Conservation (phyloP, 2,329 filamentous ascomycete species). For the Coniella lustricola region DNA sequence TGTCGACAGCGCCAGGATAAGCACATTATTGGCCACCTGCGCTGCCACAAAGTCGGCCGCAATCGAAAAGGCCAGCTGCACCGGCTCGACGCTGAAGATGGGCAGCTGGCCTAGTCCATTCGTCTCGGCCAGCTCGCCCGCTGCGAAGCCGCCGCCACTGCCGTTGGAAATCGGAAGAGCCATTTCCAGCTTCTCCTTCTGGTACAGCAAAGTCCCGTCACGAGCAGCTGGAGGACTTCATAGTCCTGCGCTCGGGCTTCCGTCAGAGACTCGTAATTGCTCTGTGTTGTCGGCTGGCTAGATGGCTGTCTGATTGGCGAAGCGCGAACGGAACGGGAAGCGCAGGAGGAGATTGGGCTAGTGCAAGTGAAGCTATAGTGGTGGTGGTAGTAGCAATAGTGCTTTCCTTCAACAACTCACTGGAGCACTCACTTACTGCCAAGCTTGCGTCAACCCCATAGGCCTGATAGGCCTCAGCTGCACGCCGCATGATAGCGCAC, state of each 20-base stretch:
- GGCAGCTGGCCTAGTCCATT: conserved; percentile 54
- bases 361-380: not conserved
- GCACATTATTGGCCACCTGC: conserved; percentile 94
- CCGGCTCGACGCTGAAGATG: conserved; percentile 90
- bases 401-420: no score
- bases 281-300: not conserved
- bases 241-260: conserved; percentile 4
- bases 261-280: not conserved
- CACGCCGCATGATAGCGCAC: not conserved
- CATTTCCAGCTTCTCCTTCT: conserved; percentile 43
- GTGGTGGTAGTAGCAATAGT: not conserved
- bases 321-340: not conserved
- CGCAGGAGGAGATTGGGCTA: not conserved
- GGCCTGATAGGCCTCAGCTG: not conserved
- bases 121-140: conserved; percentile 47
- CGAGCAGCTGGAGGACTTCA: conserved; percentile 11
- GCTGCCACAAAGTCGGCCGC: conserved; percentile 94
- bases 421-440: no score
- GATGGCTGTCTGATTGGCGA: not conserved
- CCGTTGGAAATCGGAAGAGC: conserved; percentile 64
- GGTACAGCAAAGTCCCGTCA: conserved; percentile 2
- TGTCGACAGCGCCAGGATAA: conserved; percentile 85
- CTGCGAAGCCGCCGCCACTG: conserved; percentile 54
- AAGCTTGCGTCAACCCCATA: no score
- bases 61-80: conserved; percentile 89